Base-by-base conservation (phyloP, 768 basidiomycete genomes). In the Zangia roseola region DNA sequence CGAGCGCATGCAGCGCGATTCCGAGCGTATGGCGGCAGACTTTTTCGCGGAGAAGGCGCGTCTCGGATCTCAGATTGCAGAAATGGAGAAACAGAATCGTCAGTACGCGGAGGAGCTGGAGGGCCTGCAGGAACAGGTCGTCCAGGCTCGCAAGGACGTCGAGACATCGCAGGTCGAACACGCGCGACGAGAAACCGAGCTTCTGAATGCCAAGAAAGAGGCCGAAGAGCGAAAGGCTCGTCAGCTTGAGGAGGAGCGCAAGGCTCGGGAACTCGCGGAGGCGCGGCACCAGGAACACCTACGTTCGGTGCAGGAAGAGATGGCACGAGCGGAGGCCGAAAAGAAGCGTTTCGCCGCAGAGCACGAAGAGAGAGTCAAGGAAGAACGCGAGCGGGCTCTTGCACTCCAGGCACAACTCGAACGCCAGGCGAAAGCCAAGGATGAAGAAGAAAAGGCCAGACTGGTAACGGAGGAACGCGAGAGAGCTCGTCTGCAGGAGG, bases 1-100 rank as follows among this genome's bases (percentile, higher is more conserved):
- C 52, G 58, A 62, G 13, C 65, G 74, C 28, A 68, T 78, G 23
- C 71, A 71, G 39, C 51, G 45, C 23, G 74, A 78, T 30, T 63
- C 76, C 2, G 55, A 67, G 37, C 71, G 65, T n/a, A 65, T 79
- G 56, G 72, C 65, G 0, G 62, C 71, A 12, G 66, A 71, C 24
- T 77, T 73, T 50, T 43, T 54, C 39, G 63, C 66, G 23, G 73
- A 77, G 54, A 72, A 71, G 44, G 50, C 52, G 25, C 56, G 69
- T 30, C 69, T 69, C 3, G 61, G 67, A 46, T 63, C 63, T 14
- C 49, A 5, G 54, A 63, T 68, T 19, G 46, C 44, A 6, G 39
- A 49, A 42, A 68, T 68, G 66, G 66, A 68, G 43, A 30, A 36
- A 4, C 58, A 68, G 16, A 61, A 58, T 39, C 53, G 41, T 33